Conservation (phyloP, 768 basidiomycete genomes). For the Coprinopsis marcescibilis region DNA sequence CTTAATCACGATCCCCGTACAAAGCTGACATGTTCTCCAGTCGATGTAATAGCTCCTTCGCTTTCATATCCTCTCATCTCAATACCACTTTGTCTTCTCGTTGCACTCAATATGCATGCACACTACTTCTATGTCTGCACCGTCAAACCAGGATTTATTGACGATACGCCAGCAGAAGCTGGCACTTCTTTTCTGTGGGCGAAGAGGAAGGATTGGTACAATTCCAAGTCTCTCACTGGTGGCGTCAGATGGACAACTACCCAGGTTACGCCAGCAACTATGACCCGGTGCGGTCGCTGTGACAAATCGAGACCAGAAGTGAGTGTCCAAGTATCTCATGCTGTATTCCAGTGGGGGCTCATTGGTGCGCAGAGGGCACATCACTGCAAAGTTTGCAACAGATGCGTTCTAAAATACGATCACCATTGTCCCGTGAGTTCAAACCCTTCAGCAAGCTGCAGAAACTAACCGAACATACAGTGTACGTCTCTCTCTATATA, state of each 20-base stretch:
- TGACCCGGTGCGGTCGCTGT: constrained; percentile 67
- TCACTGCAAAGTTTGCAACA: constrained; percentile 88
- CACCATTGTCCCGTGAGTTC: constrained; percentile 86
- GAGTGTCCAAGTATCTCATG: constrained; percentile 22
- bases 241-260: constrained; percentile 46
- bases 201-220: constrained; percentile 22
- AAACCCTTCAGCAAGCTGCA: constrained; percentile 5
- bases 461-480: constrained; percentile 12
- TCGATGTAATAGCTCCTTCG: constrained; percentile 70
- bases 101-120: constrained; percentile 66
- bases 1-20: no score
- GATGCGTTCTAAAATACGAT: constrained; percentile 85
- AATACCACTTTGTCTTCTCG: constrained; percentile 65
- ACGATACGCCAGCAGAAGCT: constrained; percentile 43
- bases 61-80: constrained; percentile 55
- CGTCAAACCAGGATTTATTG: constrained; percentile 71
- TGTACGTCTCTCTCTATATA: constrained; percentile 21
- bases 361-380: constrained; percentile 65
- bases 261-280: constrained; percentile 44
- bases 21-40: constrained; percentile 23
- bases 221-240: constrained; percentile 28
- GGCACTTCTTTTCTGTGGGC: constrained; percentile 57
- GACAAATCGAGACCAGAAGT: constrained; percentile 73
- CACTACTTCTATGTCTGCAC: constrained; percentile 89
- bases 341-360: constrained; percentile 6